A percentile compares a stretch with the other conserved stretches of the same genome.
These are phyloP conservation scores for Ochetophila trinervis DNA, from an alignment of 306 rosid genomes.

Conservation along the genomic window DNA sequence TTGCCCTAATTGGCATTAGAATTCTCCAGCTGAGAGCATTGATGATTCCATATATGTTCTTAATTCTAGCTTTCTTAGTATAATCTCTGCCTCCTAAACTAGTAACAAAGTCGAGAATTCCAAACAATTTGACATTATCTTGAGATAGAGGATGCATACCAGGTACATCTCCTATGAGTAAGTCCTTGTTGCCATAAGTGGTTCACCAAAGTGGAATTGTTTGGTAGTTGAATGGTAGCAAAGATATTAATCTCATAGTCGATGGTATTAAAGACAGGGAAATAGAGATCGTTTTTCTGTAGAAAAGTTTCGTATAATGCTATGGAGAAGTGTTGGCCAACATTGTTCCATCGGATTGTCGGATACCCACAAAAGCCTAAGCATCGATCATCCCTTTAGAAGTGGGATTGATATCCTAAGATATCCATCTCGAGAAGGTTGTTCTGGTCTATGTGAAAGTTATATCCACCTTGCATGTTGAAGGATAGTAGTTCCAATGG, in stretches of 20 bases:
- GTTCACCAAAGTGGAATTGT: background rate
- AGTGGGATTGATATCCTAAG: conserved; percentile 48
- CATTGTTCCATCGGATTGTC: conserved; percentile 20
- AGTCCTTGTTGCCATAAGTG: conserved; percentile 42
- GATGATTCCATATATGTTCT: conserved; percentile 19
- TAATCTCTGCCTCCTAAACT: background rate
- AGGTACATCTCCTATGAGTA: conserved; percentile 3
- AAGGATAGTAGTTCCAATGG: conserved; percentile 30
- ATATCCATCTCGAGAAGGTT: conserved; percentile 26
- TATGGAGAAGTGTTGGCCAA: conserved; percentile 21
- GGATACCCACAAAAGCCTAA: conserved; percentile 22
- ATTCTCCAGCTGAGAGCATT: conserved; percentile 38
- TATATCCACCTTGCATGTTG: conserved; percentile 12
- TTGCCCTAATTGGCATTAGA: conserved; percentile 32
- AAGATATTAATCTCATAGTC: conserved; percentile 11
- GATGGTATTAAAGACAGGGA: conserved; percentile 23
- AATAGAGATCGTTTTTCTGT: conserved; percentile 21
- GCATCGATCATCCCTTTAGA: conserved; percentile 44
- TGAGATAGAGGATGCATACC: conserved; percentile 8
- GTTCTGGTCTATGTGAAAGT: conserved; percentile 26
- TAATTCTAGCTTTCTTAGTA: background rate
- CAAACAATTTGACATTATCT: conserved; percentile 21
- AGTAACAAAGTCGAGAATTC: conserved; percentile 14
- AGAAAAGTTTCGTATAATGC: conserved; percentile 10
- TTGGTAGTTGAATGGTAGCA: conserved; percentile 18